Evolutionary conservation across 805 yeast species (phyloP), one percentile per base, ranked within the genome.

Genomic region (Scheffersomyces ergatensis): DNA sequence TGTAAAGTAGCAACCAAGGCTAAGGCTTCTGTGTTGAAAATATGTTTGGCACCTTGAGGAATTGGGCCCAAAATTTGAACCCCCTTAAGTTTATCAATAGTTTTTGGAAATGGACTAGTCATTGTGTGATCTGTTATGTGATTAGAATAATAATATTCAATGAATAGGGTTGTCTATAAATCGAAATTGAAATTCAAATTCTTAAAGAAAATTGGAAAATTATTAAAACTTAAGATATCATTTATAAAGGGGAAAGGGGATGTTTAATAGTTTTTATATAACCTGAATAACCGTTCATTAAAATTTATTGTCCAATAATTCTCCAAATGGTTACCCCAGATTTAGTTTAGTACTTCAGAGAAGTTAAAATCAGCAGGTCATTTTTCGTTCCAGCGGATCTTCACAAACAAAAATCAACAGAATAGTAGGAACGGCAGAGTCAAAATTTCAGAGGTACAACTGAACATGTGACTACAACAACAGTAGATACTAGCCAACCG

Each of bases 1-100:
- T 85, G 93, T 46, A 85, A 70, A 25, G 85, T 68, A 19, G 85
- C 88, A 44, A 85, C 76, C 49, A 85, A 81, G 38, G 79, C 82
- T 43, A 85, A 66, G 4, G 90, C 85, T 51, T 70, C 87, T 14
- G 72, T 61, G 42, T 80, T 76, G 53, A 79, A 71, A 50, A 82
- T 76, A 60, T 78, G 79, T 55, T 71, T 68, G 44, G 81, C 66
- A 53, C 61, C 47, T 50, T 64, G 56, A 54, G 78, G 64, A 41
- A 80, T 60, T 27, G 77, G 74, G 34, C 80, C 83, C 54, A 72
- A 73, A 45, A 79, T 63, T 52, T 75, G 70, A 36, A 80, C 82
- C 34, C 83, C 83, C 40, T 66, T 58, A 24, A 77, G 57, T 36
- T 65, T 65, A 43, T 71, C 75, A 34, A 58, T 53, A 27, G 70